Evolutionary conservation across 2,329 filamentous ascomycete genomes (phyloP), one percentile per base, ranked within the genome.

Genomic region (Verticillium zaregamsianum): DNA sequence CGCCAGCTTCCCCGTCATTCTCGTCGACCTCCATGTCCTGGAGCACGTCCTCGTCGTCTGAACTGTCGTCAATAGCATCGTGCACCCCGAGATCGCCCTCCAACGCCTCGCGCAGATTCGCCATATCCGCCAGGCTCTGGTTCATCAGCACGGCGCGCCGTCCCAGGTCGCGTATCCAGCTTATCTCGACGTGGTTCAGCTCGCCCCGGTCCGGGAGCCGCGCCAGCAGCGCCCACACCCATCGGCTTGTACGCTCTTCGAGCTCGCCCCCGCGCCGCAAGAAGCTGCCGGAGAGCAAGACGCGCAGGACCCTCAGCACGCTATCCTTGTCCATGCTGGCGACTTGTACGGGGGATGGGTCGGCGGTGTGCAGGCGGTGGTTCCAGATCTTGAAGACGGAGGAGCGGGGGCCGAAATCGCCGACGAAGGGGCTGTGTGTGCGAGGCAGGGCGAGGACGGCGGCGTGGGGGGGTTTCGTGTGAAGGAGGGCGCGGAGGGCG

Each of bases 191-290:
- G 65, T 91, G 90, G 64, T 86, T 86, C 72, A 97, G 78, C 72
- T 91, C 87, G 1, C 92, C 92, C 11, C 86, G 78, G 39, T 91
- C 90, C 0, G 90, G 88, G 62, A 94, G 82, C 62, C 87, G 84
- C 3, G 90, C 92, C 55, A 97, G 79, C 62, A 97, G 75, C 0
- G 90, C 88, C 93, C 93, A 97, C 4, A 91, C 79, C 94, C 94
- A 98, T 17, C 87, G 83, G 63, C 92, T 93, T 5, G 91, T 87
- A 57, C 88, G 84, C 68, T 85, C 83, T 31, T 86, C 80, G 33
- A 92, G 78, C 33, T 82, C 80, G 25, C 80, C 75, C n/a, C 83
- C 84, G 58, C 82, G 83, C 55, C 82, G 83, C 59, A 90, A 82
- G 59, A 90, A 86, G 63, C 86, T 86, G 59, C 86, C 86, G 20